Conservation (phyloP, 805 yeast genomes). For the Saturnispora serradocipensis region DNA sequence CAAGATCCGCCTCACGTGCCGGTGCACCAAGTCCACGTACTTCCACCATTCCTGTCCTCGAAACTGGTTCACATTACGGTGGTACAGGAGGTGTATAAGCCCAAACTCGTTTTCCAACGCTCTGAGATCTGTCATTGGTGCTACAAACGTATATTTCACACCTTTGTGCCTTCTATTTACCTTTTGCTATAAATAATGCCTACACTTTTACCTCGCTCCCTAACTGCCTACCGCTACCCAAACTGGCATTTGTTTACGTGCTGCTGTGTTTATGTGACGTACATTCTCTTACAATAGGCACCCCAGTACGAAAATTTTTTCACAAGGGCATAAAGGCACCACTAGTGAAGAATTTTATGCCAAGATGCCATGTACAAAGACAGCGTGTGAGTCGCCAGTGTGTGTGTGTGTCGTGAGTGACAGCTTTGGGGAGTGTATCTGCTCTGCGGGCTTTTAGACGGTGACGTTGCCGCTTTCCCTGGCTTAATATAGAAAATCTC, state of each 20-base stretch:
- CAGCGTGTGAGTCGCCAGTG: no score
- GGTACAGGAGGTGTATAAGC: constrained; percentile 53
- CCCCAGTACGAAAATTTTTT: background rate
- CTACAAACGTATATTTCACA: background rate
- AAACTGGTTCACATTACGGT: constrained; percentile 73
- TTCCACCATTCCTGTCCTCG: constrained; percentile 70
- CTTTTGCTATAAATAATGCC: background rate
- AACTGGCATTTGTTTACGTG: background rate
- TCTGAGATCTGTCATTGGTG: background rate
- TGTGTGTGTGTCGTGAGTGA: no score
- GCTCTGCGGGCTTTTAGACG: background rate
- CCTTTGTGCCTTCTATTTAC: background rate
- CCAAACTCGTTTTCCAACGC: constrained; percentile 40
- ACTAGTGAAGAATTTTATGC: background rate
- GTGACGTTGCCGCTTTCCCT: background rate
- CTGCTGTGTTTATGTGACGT: background rate
- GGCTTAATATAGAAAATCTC: background rate
- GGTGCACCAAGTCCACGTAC: constrained; percentile 51
- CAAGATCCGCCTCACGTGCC: constrained; percentile 33
- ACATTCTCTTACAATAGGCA: background rate
- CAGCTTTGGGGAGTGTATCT: no score
- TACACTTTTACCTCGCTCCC: background rate
- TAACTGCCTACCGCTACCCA: background rate
- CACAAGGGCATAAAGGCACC: background rate
- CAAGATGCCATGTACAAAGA: background rate